A percentile compares a stretch with the other conserved stretches of the same genome.
phyloP scores from a whole-genome alignment of 257 asterid genomes.

The Schizonepeta tenuifolia region DNA sequence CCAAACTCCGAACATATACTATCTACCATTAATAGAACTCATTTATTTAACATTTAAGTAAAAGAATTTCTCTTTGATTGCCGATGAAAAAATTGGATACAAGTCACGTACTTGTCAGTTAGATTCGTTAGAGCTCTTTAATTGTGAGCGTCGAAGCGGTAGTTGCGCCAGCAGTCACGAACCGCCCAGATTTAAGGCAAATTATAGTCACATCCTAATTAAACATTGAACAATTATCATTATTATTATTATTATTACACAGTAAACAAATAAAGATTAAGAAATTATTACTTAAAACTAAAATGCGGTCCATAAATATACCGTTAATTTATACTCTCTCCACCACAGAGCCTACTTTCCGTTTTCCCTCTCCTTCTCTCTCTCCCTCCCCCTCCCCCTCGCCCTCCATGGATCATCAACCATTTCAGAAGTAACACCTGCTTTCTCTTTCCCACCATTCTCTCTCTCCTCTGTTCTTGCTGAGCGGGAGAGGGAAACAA shows the following conservation, averaged over 20 bases:
- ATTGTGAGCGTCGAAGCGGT: constrained; percentile 30
- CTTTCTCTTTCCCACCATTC: constrained; percentile 12
- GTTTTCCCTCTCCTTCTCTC: constrained; percentile 30
- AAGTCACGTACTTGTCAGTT: background rate
- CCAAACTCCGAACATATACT: no score
- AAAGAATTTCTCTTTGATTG: background rate
- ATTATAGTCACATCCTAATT: background rate
- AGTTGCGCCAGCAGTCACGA: constrained; percentile 34
- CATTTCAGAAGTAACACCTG: constrained; percentile 21
- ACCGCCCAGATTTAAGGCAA: constrained; percentile 33
- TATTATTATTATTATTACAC: no score
- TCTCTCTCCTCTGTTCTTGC: constrained; percentile 42
- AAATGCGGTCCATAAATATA: constrained; percentile 38
- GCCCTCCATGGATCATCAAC: constrained; percentile 24
- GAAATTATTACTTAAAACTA: background rate
- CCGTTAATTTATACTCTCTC: constrained; percentile 29
- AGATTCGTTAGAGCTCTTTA: constrained; percentile 24
- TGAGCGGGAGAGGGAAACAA: constrained; percentile 45
- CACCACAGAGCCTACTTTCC: constrained; percentile 41
- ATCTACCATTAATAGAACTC: background rate
- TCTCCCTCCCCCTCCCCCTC: constrained; percentile 15
- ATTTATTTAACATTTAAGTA: constrained; percentile 7
- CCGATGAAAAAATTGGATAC: background rate
- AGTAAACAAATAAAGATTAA: no score
- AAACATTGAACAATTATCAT: background rate